These are phyloP conservation scores for Poterioochromonas sp. DNA, from an alignment of 352 stramenopile genomes.

Conservation along the genomic window DNA sequence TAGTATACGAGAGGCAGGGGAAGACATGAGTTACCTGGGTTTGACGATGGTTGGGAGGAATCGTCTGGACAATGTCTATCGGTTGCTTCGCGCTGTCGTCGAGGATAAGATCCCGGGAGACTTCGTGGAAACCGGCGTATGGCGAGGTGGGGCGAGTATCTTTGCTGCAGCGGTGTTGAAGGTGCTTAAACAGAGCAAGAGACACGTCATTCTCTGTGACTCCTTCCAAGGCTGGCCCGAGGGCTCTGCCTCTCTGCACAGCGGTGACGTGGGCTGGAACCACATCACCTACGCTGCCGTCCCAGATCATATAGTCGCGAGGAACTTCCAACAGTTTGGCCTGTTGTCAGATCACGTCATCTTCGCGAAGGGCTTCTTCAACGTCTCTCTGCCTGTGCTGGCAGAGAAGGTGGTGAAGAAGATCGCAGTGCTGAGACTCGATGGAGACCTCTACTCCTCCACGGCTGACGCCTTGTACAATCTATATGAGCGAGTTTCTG, in stretches of 20 bases:
- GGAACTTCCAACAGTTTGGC: slow-evolving; percentile 21
- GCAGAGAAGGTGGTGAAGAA: neutral
- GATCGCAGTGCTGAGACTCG: slow-evolving; percentile 28
- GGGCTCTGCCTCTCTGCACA: slow-evolving; percentile 4
- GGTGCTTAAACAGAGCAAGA: neutral
- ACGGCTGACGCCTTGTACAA: slow-evolving; percentile 41
- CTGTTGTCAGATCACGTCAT: slow-evolving; percentile 26
- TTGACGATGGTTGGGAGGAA: too few relatives aligned
- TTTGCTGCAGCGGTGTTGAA: slow-evolving; percentile 32
- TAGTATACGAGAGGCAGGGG: too few relatives aligned
- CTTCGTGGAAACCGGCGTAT: slow-evolving; percentile 35
- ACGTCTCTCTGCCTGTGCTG: slow-evolving; percentile 33
- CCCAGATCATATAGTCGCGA: neutral
- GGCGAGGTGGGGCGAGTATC: slow-evolving; percentile 30
- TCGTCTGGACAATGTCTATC: too few relatives aligned
- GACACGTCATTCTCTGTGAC: slow-evolving; percentile 25
- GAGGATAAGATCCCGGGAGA: too few relatives aligned
- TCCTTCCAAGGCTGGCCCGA: slow-evolving; percentile 29
- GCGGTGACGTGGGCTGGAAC: slow-evolving; percentile 25
- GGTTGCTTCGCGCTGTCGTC: too few relatives aligned
- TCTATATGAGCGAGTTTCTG: slow-evolving; percentile 37
- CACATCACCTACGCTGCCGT: slow-evolving; percentile 20
- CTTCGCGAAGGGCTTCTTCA: slow-evolving; percentile 37
- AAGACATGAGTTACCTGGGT: too few relatives aligned
- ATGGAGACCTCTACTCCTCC: slow-evolving; percentile 35